phyloP scores from a whole-genome alignment of 352 stramenopile species.

The Thalassiosira exigua region DNA sequence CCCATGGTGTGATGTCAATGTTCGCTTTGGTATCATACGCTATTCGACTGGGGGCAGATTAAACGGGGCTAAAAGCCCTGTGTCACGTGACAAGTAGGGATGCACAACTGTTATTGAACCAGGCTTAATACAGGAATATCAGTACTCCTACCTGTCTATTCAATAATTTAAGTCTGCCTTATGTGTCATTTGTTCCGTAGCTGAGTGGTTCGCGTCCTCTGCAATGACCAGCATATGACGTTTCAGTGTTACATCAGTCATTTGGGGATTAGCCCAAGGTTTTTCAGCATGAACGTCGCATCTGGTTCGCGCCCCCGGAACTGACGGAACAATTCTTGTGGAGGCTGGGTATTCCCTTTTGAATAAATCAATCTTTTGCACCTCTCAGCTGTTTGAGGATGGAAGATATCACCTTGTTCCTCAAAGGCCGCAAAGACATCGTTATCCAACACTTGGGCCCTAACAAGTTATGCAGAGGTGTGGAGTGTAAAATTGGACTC shows the following conservation, averaged over 20 bases:
- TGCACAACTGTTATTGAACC: no score
- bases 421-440: conserved; percentile 84
- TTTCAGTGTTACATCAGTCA: no score
- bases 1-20: conserved; percentile 83
- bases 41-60: conserved; percentile 33
- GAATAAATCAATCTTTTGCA: conserved; percentile 79
- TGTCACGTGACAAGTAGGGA: no score
- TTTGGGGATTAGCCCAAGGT: conserved; percentile 66
- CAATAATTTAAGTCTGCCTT: no score
- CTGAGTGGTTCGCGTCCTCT: no score
- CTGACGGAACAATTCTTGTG: conserved; percentile 74
- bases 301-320: conserved; percentile 82
- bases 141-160: no score
- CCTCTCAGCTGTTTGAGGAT: conserved; percentile 60
- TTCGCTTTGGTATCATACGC: conserved; percentile 82
- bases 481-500: no score
- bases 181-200: no score
- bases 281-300: conserved; percentile 83
- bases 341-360: conserved; percentile 73
- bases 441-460: conserved; percentile 83
- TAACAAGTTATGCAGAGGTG: conserved; percentile 61
- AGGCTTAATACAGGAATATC: no score
- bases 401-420: conserved; percentile 79
- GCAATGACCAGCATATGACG: no score
- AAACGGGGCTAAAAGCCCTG: conserved; percentile 3